Evolutionary conservation across 768 basidiomycete genomes (phyloP).

Genomic region (Boletus vinaceobasis): DNA sequence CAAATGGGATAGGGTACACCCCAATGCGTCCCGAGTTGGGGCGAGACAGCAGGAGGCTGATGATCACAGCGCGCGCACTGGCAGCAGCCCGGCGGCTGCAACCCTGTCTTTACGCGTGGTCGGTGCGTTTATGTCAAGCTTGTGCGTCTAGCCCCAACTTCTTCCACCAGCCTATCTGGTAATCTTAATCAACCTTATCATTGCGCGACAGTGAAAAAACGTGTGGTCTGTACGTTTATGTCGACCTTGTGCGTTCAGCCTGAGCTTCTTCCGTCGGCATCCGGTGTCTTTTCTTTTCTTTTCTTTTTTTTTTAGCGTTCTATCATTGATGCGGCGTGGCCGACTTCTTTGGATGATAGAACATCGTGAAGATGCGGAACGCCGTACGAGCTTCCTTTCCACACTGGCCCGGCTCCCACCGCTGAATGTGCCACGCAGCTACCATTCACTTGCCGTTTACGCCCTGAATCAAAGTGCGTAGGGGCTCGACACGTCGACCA

Average conservation of each 20-base stretch:
- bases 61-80: neutral
- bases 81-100: neutral
- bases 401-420: neutral
- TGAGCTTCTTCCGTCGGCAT: neutral
- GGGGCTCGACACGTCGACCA: neutral
- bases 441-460: neutral
- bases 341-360: neutral
- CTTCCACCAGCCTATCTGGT: neutral
- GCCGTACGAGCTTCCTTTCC: neutral
- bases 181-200: neutral
- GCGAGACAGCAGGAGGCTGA: neutral
- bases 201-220: neutral
- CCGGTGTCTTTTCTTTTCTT: neutral
- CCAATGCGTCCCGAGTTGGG: neutral
- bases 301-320: neutral
- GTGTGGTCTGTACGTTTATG: neutral
- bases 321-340: neutral
- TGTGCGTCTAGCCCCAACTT: neutral
- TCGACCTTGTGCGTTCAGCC: neutral
- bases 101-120: neutral
- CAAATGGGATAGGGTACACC: neutral
- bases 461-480: neutral
- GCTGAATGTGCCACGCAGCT: neutral
- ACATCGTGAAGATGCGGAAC: constrained; percentile 1
- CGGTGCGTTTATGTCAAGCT: neutral